Conservation (phyloP, 2,329 filamentous ascomycete genomes). For the Diplocarpon rosae region DNA sequence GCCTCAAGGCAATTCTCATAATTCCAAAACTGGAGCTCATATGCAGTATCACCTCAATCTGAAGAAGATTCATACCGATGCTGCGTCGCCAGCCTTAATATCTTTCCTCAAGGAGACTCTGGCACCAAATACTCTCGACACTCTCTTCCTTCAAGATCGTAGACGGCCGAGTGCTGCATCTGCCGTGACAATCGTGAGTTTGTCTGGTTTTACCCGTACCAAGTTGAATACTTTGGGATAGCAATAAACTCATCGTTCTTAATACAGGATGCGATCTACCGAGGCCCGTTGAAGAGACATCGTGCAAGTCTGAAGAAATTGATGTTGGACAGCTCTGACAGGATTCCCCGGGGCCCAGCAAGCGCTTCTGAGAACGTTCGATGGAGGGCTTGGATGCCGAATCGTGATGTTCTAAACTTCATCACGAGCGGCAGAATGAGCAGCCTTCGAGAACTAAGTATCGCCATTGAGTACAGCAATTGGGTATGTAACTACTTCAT, state of each 20-base stretch:
- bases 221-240: too few species aligned
- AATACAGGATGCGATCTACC: constrained; percentile 52
- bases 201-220: neutral
- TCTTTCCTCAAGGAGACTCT: constrained; percentile 67
- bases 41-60: constrained; percentile 53
- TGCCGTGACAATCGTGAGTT: constrained; percentile 41
- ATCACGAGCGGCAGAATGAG: constrained; percentile 69
- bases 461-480: constrained; percentile 62
- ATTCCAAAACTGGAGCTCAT: constrained; percentile 24
- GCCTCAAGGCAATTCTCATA: constrained; percentile 16
- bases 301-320: constrained; percentile 59
- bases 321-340: constrained; percentile 60
- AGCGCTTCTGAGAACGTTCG: constrained; percentile 32
- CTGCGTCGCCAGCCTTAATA: constrained; percentile 56
- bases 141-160: constrained; percentile 63
- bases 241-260: constrained; percentile 1
- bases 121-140: constrained; percentile 69
- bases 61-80: constrained; percentile 66
- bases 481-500: constrained; percentile 47
- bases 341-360: constrained; percentile 30
- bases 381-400: constrained; percentile 63
- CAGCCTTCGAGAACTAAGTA: constrained; percentile 58
- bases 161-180: constrained; percentile 37
- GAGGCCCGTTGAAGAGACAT: constrained; percentile 59
- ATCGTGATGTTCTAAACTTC: constrained; percentile 57